A percentile compares a stretch with the other conserved stretches of the same genome.
These are phyloP conservation scores for Comarum palustre DNA, from an alignment of 306 rosid genomes.

Conservation along the genomic window DNA sequence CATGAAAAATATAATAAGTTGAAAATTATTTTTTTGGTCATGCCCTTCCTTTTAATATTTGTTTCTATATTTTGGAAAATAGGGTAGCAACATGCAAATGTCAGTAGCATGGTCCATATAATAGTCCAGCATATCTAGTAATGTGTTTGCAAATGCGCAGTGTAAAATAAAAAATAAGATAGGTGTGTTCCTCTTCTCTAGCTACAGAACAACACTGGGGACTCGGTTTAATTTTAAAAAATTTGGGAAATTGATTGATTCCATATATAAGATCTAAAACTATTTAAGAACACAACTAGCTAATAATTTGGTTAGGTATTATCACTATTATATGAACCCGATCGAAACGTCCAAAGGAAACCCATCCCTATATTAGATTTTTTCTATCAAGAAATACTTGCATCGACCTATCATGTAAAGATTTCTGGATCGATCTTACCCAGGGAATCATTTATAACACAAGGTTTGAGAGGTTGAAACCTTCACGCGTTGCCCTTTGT, in stretches of 20 bases:
- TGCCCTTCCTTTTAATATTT: not conserved
- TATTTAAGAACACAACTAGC: not conserved
- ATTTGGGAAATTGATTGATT: not conserved
- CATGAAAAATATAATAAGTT: not conserved
- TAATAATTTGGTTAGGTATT: conserved; percentile 14
- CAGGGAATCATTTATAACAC: not conserved
- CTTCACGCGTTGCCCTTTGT: not conserved
- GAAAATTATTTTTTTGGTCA: not conserved
- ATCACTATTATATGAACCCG: too few species aligned
- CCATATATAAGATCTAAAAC: too few species aligned
- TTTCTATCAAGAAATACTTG: not conserved
- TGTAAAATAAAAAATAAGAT: not conserved
- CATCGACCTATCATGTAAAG: not conserved
- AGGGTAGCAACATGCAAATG: too few species aligned
- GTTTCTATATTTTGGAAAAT: not conserved
- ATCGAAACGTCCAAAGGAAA: not conserved
- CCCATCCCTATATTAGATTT: not conserved
- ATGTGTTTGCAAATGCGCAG: not conserved
- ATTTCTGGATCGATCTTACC: not conserved
- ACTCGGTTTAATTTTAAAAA: not conserved
- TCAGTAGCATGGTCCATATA: not conserved
- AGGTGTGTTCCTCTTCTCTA: not conserved
- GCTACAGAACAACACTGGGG: not conserved
- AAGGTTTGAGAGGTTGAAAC: not conserved
- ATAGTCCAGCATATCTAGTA: not conserved